These are phyloP conservation scores for Cicer bijugum DNA, from an alignment of 306 rosid genomes.

Conservation along the genomic window DNA sequence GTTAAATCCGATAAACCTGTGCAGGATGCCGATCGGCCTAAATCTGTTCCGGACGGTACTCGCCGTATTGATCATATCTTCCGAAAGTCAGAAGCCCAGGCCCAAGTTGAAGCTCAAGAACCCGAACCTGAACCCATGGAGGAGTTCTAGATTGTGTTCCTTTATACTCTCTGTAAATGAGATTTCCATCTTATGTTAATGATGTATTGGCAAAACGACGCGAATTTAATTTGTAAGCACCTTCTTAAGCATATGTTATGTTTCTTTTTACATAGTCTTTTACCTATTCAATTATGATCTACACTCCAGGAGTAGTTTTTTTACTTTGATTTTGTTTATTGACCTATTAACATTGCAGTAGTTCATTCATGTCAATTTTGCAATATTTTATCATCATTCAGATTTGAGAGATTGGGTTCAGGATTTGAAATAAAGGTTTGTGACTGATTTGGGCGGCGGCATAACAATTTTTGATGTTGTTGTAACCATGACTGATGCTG, in stretches of 20 bases:
- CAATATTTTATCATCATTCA: background rate
- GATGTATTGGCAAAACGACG: background rate
- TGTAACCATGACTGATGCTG: too few species aligned
- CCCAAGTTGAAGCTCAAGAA: background rate
- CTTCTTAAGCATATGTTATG: conserved; percentile 6
- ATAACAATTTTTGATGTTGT: too few species aligned
- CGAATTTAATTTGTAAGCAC: background rate
- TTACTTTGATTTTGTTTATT: background rate
- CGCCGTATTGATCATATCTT: conserved; percentile 83
- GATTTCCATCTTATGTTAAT: conserved; percentile 12
- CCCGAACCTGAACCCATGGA: conserved; percentile 48
- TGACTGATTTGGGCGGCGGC: too few species aligned
- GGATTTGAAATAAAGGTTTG: too few species aligned
- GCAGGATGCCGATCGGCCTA: conserved; percentile 23
- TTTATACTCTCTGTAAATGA: conserved; percentile 22
- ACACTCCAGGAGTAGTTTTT: background rate
- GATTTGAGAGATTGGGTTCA: background rate
- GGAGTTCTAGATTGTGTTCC: conserved; percentile 48
- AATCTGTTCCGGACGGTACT: conserved; percentile 52
- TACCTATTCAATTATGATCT: background rate
- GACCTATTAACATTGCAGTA: background rate
- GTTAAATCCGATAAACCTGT: conserved; percentile 49
- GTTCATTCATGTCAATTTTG: background rate
- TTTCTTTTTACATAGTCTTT: background rate
- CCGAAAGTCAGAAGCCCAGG: conserved; percentile 43